Base-by-base conservation (phyloP, 768 basidiomycete species). In the Russula sp. region DNA sequence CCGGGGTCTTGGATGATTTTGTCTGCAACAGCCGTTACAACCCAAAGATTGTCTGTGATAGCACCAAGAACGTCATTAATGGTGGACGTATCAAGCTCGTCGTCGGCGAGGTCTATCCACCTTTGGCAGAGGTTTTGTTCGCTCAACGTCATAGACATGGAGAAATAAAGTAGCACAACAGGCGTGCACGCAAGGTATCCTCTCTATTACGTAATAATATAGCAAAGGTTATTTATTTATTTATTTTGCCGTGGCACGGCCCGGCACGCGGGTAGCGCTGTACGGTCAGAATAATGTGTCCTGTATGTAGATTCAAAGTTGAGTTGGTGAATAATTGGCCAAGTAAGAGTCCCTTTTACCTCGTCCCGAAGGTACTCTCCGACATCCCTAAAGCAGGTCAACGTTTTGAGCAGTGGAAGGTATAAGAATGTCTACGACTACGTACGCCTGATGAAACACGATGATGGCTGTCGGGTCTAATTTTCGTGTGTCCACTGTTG, bases 361-460 rank as follows among this genome's bases (percentile, higher is more conserved):
- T 98, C 97, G 71, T 99, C 97, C 68, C 97, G 86, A 35, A 99
- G 77, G 73, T 98, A 99, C 78, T 99, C 97, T 60, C 97, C 97
- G 25, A 98, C 92, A 74, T 99, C 97, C 51, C 93, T 97, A 70
- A 48, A 35, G 35, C 5, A 41, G 14, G 45, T 20, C 7, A 46
- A 22, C 32, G 25, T 60, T 10, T 14, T 48, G 59, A 48, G 47
- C 46, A 38, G 3, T 52, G 25, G 50, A 20, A 29, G 16, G 22
- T n/a, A 16, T 35, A 43, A 48, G 29, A 18, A 32, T 60, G 53
- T 49, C 32, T 16, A 18, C 39, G 60, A 43, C 61, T 20, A 67
- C 87, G 59, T 71, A 95, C 92, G 97, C 89, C 78, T 99, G 97
- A 71, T 98, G 97, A 75, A 98, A 99, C 3, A 98, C 97, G 52